Evolutionary conservation across 331 rosid species (phyloP).

Genomic region (Quercus lobata): DNA sequence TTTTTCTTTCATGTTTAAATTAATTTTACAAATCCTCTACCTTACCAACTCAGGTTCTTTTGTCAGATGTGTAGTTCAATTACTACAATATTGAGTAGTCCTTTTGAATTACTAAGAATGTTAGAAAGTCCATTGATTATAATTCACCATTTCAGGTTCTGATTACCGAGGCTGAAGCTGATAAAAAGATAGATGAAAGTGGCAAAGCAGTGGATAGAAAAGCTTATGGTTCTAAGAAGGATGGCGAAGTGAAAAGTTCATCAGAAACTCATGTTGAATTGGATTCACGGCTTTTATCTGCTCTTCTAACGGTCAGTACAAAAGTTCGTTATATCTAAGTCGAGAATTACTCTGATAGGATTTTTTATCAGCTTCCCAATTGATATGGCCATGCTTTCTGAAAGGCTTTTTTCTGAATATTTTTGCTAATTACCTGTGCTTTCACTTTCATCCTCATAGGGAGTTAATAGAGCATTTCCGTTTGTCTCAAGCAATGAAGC

Average conservation of each 20-base stretch:
- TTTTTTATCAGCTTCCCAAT: not conserved
- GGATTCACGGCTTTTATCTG: slow-evolving; percentile 89
- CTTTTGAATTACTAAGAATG: not conserved
- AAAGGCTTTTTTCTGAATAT: not conserved
- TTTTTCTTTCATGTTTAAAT: not conserved
- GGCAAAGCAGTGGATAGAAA: slow-evolving; percentile 30
- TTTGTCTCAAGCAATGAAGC: slow-evolving; percentile 77
- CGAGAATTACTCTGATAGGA: not conserved
- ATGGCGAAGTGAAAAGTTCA: slow-evolving; percentile 23
- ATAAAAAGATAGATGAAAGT: slow-evolving; percentile 39
- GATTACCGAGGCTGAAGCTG: slow-evolving; percentile 47
- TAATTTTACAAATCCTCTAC: not conserved
- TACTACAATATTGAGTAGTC: not conserved
- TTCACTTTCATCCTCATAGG: slow-evolving; percentile 43
- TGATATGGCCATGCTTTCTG: not conserved
- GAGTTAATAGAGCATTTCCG: slow-evolving; percentile 96
- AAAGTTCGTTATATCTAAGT: not conserved
- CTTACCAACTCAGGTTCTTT: not conserved
- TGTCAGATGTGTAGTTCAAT: not conserved
- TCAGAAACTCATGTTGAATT: slow-evolving; percentile 63
- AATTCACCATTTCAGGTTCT: slow-evolving; percentile 55
- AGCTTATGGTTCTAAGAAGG: slow-evolving; percentile 20
- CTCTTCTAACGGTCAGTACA: slow-evolving; percentile 65
- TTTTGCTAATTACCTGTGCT: not conserved
- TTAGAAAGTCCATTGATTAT: not conserved